Conservation (phyloP, 805 yeast species). For the Cyberlindnera subsufficiens region DNA sequence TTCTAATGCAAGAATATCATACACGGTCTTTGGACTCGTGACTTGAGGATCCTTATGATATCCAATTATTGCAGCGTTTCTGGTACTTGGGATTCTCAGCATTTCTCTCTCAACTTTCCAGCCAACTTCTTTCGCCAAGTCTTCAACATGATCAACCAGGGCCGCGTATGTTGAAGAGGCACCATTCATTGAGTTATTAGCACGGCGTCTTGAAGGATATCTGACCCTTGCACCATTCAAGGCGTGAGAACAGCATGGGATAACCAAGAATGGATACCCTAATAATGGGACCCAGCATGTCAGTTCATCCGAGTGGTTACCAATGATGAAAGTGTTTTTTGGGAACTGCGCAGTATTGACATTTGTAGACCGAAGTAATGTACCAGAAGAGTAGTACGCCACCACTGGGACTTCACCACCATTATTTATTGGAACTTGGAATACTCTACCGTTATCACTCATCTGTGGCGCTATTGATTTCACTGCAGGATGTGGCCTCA, state of each 20-base stretch:
- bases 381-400: slow-evolving; percentile 40
- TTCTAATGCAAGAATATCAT: slow-evolving; percentile 62
- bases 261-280: slow-evolving; percentile 82
- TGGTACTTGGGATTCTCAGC: slow-evolving; percentile 88
- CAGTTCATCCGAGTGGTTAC: slow-evolving; percentile 92
- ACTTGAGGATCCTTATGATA: slow-evolving; percentile 32
- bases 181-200: slow-evolving; percentile 19
- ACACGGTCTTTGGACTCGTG: slow-evolving; percentile 30
- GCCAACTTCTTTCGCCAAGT: slow-evolving; percentile 60
- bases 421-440: slow-evolving; percentile 35
- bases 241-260: slow-evolving; percentile 93
- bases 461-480: slow-evolving; percentile 46
- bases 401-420: slow-evolving; percentile 37
- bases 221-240: slow-evolving; percentile 71
- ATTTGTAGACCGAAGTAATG: slow-evolving; percentile 42
- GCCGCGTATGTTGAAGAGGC: slow-evolving; percentile 72
- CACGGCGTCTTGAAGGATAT: slow-evolving; percentile 41
- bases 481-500: slow-evolving; percentile 66
- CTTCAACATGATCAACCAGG: slow-evolving; percentile 78
- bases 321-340: slow-evolving; percentile 72
- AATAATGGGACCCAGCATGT: slow-evolving; percentile 93
- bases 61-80: slow-evolving; percentile 88
- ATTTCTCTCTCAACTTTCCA: slow-evolving; percentile 85
- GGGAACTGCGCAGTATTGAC: slow-evolving; percentile 66
- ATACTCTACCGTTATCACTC: slow-evolving; percentile 55